Conservation (phyloP, 2,329 filamentous ascomycete genomes). For the Lomentospora prolificans region DNA sequence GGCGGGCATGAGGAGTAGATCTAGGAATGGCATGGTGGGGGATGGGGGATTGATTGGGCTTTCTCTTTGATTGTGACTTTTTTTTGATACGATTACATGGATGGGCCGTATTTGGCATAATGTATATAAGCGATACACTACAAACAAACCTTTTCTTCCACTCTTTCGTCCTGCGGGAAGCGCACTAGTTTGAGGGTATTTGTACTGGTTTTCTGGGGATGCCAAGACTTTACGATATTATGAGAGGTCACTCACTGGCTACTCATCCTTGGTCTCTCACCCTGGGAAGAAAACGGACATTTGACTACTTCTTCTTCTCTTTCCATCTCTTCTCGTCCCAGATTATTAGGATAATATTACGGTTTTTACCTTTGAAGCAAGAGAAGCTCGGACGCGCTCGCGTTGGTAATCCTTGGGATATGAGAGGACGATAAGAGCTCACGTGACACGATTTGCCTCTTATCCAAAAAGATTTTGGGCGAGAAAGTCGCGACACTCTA, state of each 20-base stretch:
- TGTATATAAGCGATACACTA: background rate
- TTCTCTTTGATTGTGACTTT: background rate
- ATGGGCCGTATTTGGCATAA: background rate
- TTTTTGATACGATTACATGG: background rate
- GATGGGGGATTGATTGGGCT: background rate
- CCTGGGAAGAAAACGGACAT: no score
- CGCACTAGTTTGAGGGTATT: no score
- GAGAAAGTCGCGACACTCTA: background rate
- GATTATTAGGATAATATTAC: no score
- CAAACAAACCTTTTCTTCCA: background rate
- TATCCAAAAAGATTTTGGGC: background rate
- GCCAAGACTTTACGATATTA: no score
- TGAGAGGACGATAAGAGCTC: constrained; percentile 2
- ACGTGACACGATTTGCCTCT: constrained; percentile 4
- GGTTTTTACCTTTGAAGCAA: no score
- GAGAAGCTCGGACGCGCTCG: background rate
- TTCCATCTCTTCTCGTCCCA: no score
- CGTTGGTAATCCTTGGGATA: constrained; percentile 2
- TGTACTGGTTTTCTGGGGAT: no score
- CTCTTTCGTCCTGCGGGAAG: background rate
- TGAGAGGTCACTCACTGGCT: no score
- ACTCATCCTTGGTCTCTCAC: no score
- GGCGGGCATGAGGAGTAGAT: constrained; percentile 20
- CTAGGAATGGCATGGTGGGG: no score
- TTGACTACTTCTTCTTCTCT: no score